Evolutionary conservation across 2,329 filamentous ascomycete species (phyloP), one percentile per base, ranked within the genome.

Genomic region (Cladosporium sp.): DNA sequence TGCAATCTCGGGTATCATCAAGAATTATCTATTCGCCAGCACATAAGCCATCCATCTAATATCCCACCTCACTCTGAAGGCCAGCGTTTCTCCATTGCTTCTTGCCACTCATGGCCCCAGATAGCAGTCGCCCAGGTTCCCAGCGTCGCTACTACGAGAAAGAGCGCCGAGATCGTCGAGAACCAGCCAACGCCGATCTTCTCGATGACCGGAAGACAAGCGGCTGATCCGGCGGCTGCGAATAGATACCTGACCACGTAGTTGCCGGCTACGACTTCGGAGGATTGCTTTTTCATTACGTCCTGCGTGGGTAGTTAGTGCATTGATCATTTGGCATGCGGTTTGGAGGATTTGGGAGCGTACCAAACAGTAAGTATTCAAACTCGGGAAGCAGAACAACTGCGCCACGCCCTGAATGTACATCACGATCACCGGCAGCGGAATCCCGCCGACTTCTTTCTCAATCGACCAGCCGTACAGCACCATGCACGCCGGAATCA

Each of bases 171-270:
- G 65, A 93, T 88, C 1, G 91, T 93, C 54, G 85, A 88, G 75
- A 93, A 93, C 90, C 91, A 93, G 0, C 91, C 92, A 0, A 94
- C 88, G 3, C 92, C 91, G 63, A 95, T 89, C 32, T 77, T 79
- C 66, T 92, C 81, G n/a, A 93, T 84, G 0, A 88, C 89, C 0
- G 92, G 92, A 65, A 95, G 80, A 63, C 91, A 91, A 1, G 87
- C 85, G 0, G 89, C 91, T 2, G 88, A 90, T 0, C 87, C 90
- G 5, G 86, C 78, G 13, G 90, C 91, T 0, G 88, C 91, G 70
- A 93, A 90, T 6, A 92, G 74, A 76, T 94, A 95, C 6, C 91
- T 83, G 59, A 91, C 82, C 72, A 92, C 87, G 76, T 93, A 95
- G 76, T 94, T 95, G 0, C 90, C 90, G 0, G 91, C 90, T 65